Evolutionary conservation across 208 protist species (phyloP), one percentile per base, ranked within the genome.

Genomic region (Baffinella frigidus): DNA sequence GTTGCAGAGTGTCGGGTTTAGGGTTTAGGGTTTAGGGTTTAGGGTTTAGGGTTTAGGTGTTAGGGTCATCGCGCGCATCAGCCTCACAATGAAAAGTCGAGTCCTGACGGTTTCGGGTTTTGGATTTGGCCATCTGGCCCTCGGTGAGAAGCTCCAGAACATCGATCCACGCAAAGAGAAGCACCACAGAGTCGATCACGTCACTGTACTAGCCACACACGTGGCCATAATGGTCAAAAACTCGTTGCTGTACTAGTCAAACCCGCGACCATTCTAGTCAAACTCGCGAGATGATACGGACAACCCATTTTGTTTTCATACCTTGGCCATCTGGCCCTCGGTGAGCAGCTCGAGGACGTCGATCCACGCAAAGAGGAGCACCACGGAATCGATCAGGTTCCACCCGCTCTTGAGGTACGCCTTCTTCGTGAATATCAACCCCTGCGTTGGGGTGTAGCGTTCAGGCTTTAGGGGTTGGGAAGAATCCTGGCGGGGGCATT

Each of bases 351-450:
- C 24, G 56, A 64, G 30, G 3, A 48, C 27, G 74, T 84, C 74
- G 30, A 90, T 41, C 45, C 45, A 73, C 5, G 83, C 20, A n/a
- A 90, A 73, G n/a, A 73, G 14, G 11, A 90, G 83, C n/a, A 90
- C 43, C 0, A 90, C 4, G 1, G 41, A 51, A 36, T 90, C 83
- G 51, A 90, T 67, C 4, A 90, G 2, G 43, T 90, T 90, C 83
- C 83, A 90, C 7, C 61, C 61, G 35, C 17, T 44, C 83, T 90
- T 90, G 9, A 90, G 51, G 30, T 90, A 90, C 30, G 83, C 83
- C 5, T 90, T 10, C 36, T 73, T 67, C 7, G 83, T 90, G 56
- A 64, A 24, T 1, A 64, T 2, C 56, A 64, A n/a, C 24, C 56
- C 56, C 30, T 64, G 56, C 17, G 56, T n/a, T n/a, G n/a, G n/a